Conservation (phyloP, 2,329 filamentous ascomycete species). For the Monosporascus sp. region DNA sequence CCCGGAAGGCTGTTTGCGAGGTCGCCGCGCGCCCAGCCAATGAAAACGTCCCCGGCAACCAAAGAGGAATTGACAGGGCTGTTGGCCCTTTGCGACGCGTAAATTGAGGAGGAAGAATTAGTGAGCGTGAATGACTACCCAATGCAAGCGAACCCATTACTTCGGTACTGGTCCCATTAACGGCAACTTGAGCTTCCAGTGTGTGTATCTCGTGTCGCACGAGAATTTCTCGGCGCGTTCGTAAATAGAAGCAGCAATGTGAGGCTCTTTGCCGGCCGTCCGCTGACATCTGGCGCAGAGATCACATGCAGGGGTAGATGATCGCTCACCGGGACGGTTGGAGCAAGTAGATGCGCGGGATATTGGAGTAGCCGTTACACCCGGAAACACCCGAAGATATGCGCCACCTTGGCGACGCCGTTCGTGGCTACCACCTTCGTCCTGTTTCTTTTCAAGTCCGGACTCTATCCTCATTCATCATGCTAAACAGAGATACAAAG, state of each 20-base stretch:
- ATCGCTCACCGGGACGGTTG: neutral
- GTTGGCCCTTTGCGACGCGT: neutral
- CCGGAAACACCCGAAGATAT: neutral
- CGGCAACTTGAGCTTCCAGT: neutral
- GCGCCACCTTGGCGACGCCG: neutral
- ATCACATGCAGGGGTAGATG: neutral
- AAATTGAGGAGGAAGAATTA: neutral
- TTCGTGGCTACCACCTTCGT: neutral
- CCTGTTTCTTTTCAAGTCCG: neutral
- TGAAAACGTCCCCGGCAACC: too few relatives aligned
- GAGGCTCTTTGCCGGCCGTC: neutral
- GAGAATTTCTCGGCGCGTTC: neutral
- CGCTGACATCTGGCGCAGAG: neutral
- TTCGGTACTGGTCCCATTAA: neutral
- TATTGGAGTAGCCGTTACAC: neutral
- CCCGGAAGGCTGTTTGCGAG: neutral
- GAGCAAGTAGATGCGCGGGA: neutral
- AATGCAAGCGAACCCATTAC: neutral
- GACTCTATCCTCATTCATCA: neutral
- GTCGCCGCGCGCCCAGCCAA: too few relatives aligned
- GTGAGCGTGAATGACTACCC: neutral
- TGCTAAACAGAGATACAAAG: conserved; percentile 4
- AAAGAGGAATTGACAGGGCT: too few relatives aligned
- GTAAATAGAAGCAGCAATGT: neutral
- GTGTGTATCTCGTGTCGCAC: neutral